A percentile compares a stretch with the other conserved stretches of the same genome.
Conservation (phyloP, 257 asterid species). For the Solanum chilense region DNA sequence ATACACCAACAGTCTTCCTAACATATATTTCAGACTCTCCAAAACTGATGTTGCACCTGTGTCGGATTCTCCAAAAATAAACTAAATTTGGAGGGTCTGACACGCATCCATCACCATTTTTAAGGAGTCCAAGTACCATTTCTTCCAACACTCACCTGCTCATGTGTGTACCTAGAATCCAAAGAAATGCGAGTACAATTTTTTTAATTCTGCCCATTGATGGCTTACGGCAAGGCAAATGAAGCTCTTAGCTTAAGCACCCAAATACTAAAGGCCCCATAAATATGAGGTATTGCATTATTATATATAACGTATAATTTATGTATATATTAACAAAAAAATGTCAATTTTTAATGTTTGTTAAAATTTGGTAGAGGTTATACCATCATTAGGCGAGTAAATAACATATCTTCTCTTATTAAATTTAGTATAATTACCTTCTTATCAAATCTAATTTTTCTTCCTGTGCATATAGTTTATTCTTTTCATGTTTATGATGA, state of each 20-base stretch:
- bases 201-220: neutral
- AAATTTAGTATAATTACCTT: neutral
- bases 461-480: neutral
- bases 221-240: neutral
- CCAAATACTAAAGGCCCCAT: neutral
- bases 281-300: neutral
- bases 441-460: neutral
- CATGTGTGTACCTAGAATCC: neutral
- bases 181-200: neutral
- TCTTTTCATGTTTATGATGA: neutral
- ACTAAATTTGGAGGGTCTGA: neutral
- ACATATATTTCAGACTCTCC: neutral
- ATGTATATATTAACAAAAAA: neutral
- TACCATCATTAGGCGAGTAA: neutral
- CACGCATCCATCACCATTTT: neutral
- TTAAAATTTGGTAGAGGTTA: neutral
- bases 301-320: neutral
- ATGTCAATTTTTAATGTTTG: neutral
- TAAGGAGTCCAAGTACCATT: neutral
- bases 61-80: neutral
- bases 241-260: neutral
- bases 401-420: neutral
- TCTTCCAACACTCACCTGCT: neutral
- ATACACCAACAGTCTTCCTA: neutral
- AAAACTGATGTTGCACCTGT: neutral